phyloP scores from a whole-genome alignment of 31 red algal species.

The Odonthalia washingtoniensis region DNA sequence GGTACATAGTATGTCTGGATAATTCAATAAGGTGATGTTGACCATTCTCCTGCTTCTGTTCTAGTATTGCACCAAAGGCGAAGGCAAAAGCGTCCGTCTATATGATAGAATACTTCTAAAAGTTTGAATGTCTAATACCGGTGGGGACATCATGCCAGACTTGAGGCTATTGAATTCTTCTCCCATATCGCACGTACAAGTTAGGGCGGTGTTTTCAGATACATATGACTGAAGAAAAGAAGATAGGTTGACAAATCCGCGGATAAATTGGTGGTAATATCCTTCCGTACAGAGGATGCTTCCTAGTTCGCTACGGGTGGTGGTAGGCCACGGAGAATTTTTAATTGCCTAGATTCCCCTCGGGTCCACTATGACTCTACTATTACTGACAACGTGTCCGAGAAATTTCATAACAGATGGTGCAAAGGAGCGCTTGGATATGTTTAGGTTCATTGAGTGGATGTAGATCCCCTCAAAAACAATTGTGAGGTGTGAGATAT shows the following conservation, averaged over 20 bases:
- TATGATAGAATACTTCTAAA: neutral
- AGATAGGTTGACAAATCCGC: neutral
- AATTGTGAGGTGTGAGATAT: too few species aligned
- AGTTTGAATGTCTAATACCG: neutral
- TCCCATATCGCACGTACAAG: neutral
- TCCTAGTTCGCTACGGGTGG: neutral
- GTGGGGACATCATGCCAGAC: neutral
- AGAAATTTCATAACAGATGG: neutral
- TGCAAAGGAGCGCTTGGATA: too few species aligned
- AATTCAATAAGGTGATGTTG: constrained; percentile 15
- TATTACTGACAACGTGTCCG: neutral
- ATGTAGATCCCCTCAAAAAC: too few species aligned
- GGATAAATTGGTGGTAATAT: neutral
- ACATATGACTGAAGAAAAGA: neutral
- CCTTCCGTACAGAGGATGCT: neutral
- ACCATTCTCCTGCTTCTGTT: constrained; percentile 15
- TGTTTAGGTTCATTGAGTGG: too few species aligned
- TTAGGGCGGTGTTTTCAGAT: neutral
- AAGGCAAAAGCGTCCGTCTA: constrained; percentile 16
- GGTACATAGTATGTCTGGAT: neutral
- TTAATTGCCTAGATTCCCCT: neutral
- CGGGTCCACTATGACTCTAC: neutral
- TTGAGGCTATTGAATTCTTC: neutral
- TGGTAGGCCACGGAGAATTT: neutral
- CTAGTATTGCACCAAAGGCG: neutral